phyloP scores from a whole-genome alignment of 192 early-diverging fungal species.

The Lobosporangium transversale region DNA sequence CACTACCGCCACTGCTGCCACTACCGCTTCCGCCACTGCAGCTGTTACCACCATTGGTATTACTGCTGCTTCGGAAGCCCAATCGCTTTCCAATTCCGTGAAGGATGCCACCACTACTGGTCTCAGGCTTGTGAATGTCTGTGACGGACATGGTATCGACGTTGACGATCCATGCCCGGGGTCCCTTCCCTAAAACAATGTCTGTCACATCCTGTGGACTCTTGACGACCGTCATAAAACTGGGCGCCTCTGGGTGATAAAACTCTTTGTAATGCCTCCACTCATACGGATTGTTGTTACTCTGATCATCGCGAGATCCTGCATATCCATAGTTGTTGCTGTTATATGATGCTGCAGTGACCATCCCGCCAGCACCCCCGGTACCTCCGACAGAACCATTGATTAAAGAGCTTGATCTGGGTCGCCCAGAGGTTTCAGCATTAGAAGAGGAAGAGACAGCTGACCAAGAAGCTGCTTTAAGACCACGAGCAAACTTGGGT shows the following conservation, averaged over 20 bases:
- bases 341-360: neutral
- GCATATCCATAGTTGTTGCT: too few relatives aligned
- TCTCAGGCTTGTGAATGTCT: slow-evolving; percentile 29
- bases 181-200: slow-evolving; percentile 41
- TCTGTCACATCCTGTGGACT: slow-evolving; percentile 35
- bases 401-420: slow-evolving; percentile 2
- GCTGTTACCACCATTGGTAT: too few relatives aligned
- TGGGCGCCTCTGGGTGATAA: slow-evolving; percentile 49
- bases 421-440: slow-evolving; percentile 9
- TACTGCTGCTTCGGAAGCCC: slow-evolving; percentile 16
- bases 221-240: slow-evolving; percentile 52
- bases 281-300: slow-evolving; percentile 15
- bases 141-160: slow-evolving; percentile 42
- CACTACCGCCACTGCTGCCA: neutral
- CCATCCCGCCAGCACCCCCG: slow-evolving; percentile 16
- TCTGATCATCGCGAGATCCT: neutral
- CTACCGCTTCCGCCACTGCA: neutral
- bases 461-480: slow-evolving; percentile 1
- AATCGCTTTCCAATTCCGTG: slow-evolving; percentile 23
- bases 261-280: slow-evolving; percentile 43
- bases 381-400: too few relatives aligned
- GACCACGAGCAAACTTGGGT: slow-evolving; percentile 18
- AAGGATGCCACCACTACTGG: neutral
- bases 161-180: slow-evolving; percentile 38
- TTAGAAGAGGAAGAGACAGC: neutral